A percentile compares a stretch with the other conserved stretches of the same genome.
phyloP scores from a whole-genome alignment of 352 stramenopile species.

The Poterioochromonas sp. region DNA sequence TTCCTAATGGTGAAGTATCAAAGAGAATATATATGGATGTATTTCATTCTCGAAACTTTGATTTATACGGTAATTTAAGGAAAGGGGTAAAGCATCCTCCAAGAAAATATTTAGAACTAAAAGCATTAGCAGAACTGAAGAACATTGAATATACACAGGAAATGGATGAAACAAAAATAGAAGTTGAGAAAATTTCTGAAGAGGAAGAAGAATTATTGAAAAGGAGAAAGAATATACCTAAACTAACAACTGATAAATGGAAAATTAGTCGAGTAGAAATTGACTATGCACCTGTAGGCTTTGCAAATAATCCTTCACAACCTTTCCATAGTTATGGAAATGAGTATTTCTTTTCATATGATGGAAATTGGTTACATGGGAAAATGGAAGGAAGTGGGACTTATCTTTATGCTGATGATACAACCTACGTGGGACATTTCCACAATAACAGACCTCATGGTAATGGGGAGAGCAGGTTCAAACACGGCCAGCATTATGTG shows the following conservation, averaged over 20 bases:
- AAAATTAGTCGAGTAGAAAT: constrained; percentile 10
- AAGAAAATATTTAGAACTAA: constrained; percentile 10
- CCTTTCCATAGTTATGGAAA: constrained; percentile 5
- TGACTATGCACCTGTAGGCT: constrained; percentile 19
- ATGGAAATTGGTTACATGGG: constrained; percentile 40
- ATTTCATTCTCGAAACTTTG: constrained; percentile 20
- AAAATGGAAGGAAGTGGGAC: constrained; percentile 60
- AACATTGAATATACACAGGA: constrained; percentile 14
- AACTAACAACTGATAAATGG: constrained; percentile 29
- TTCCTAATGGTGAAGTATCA: constrained; percentile 31
- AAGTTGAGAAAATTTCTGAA: background rate
- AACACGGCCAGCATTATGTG: constrained; percentile 60
- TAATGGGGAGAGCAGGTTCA: constrained; percentile 54
- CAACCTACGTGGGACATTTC: constrained; percentile 58
- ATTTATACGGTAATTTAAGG: constrained; percentile 4
- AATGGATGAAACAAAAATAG: background rate
- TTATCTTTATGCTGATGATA: constrained; percentile 47
- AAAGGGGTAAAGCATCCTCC: background rate
- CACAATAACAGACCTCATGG: constrained; percentile 58
- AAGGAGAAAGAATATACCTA: constrained; percentile 2
- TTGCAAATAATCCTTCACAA: background rate
- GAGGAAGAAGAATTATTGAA: constrained; percentile 10
- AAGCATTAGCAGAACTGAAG: background rate
- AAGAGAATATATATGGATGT: constrained; percentile 24
- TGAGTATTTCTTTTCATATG: constrained; percentile 29